Base-by-base conservation (phyloP, 768 basidiomycete species). In the Leucogyrophana mollusca region DNA sequence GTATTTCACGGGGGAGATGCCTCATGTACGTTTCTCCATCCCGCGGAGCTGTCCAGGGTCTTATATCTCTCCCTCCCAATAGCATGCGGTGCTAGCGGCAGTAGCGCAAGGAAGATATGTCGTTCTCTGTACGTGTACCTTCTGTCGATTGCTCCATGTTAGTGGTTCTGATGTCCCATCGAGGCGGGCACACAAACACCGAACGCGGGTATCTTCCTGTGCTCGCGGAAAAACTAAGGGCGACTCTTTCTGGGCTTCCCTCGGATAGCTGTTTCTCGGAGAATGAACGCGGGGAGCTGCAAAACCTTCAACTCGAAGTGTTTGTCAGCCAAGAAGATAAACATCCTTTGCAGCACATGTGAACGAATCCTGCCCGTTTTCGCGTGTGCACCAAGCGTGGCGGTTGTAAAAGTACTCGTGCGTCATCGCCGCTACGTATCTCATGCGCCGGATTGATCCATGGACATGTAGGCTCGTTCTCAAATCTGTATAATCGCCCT, bases 1-100 rank as follows among this genome's bases (percentile, higher is more conserved):
- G 20, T 92, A 89, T 64, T 75, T 94, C 57, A 97, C 95, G 2
- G 95, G 95, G 8, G 93, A 97, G 70, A 90, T 94, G 88, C 64
- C 78, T 16, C 94, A 95, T 67, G 90, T 92, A 65, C 42, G 81
- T 65, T 27, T 27, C 34, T 47, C 14, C 35, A 36, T 49, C 27
- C 13, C 7, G 27, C 13, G 27, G 27, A 30, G 6, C 6, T 30
- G 6, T 30, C 13, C 13, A 30, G 6, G 13, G 18, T 43, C 20
- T 43, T 47, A 38, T 41, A 34, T 40, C 47, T 10, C 51, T 36
- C 18, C 40, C 43, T 44, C 36, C 36, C 39, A 36, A 43, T 62
- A 94, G 90, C 94, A 96, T 65, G 87, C 94, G 49, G 82, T 95
- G 44, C 73, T 97, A 34, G 87, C 89, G 2, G 79, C 89, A 2